These are phyloP conservation scores for Haplographium delicatum DNA, from an alignment of 495 filamentous ascomycete species.

Conservation along the genomic window DNA sequence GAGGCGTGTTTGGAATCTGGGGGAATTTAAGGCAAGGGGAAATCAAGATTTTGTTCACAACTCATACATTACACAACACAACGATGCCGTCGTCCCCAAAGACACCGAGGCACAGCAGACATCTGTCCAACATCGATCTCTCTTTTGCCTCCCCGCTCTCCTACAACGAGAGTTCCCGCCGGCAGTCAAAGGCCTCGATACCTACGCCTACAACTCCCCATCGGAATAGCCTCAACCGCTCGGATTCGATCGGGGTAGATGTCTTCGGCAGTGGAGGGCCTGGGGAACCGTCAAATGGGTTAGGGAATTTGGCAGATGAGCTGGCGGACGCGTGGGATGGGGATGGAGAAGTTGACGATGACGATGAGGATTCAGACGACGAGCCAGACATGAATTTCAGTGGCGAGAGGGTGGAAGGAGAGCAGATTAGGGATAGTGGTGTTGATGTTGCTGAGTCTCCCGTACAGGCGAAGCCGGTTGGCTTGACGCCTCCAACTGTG, in stretches of 20 bases:
- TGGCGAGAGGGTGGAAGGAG: slow-evolving; percentile 34
- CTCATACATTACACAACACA: no score
- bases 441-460: slow-evolving; percentile 21
- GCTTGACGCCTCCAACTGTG: slow-evolving; percentile 5
- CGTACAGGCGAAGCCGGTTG: slow-evolving; percentile 8
- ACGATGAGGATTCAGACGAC: slow-evolving; percentile 47
- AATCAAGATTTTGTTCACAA: slow-evolving; percentile 2
- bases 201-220: slow-evolving; percentile 56
- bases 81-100: slow-evolving; percentile 50
- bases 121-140: slow-evolving; percentile 46
- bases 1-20: no score
- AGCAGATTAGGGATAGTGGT: slow-evolving; percentile 22
- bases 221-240: slow-evolving; percentile 44
- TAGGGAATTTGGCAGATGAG: slow-evolving; percentile 75
- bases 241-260: slow-evolving; percentile 43
- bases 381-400: slow-evolving; percentile 40
- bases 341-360: slow-evolving; percentile 51
- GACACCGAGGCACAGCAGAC: slow-evolving; percentile 60
- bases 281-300: slow-evolving; percentile 41
- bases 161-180: slow-evolving; percentile 27
- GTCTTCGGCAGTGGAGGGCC: slow-evolving; percentile 35
- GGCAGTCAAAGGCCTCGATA: slow-evolving; percentile 55
- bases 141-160: slow-evolving; percentile 23
- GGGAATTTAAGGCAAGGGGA: background rate
- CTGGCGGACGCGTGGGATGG: slow-evolving; percentile 51